Conservation (phyloP, 306 rosid genomes). For the Argentina anserina region DNA sequence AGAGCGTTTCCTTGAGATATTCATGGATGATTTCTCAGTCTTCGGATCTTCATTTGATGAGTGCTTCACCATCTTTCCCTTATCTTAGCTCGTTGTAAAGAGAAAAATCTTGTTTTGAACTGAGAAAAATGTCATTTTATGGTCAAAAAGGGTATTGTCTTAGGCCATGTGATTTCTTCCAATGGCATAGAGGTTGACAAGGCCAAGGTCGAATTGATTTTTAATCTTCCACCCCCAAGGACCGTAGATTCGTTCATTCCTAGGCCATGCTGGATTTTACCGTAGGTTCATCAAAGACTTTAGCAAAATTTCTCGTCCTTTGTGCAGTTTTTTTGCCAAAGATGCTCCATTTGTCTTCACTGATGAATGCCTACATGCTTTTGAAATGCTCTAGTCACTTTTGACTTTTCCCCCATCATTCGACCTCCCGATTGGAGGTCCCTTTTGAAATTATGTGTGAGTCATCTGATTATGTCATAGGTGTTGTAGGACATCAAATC, state of each 20-base stretch:
- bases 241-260: too few relatives aligned
- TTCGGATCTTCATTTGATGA: neutral
- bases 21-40: too few relatives aligned
- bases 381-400: too few relatives aligned
- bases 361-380: too few relatives aligned
- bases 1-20: too few relatives aligned
- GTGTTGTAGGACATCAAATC: neutral
- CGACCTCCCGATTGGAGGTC: neutral
- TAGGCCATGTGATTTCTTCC: neutral
- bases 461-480: neutral
- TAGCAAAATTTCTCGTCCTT: too few relatives aligned
- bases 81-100: neutral
- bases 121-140: neutral
- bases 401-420: neutral
- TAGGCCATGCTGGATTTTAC: too few relatives aligned
- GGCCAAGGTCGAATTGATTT: neutral
- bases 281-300: too few relatives aligned
- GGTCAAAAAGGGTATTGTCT: neutral
- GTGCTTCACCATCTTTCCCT: neutral
- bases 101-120: neutral
- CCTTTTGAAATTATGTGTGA: neutral
- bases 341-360: too few relatives aligned
- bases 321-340: too few relatives aligned
- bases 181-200: neutral
- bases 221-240: too few relatives aligned